phyloP scores from a whole-genome alignment of 2,329 filamentous ascomycete genomes.

The Fusarium chuoi region DNA sequence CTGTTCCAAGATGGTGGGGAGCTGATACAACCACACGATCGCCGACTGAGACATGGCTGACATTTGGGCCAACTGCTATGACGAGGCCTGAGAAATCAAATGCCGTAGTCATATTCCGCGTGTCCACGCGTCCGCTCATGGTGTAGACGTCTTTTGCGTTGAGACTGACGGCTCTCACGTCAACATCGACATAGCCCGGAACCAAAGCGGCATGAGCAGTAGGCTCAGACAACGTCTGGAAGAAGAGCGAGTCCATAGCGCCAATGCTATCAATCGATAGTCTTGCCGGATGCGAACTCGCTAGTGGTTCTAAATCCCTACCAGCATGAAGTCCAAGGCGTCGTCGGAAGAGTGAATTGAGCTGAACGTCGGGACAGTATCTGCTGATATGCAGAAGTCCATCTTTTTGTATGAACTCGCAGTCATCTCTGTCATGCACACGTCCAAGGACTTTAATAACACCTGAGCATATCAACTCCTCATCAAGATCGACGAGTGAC shows the following conservation, averaged over 20 bases:
- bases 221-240: neutral
- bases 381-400: neutral
- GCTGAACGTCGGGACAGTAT: neutral
- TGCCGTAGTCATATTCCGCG: neutral
- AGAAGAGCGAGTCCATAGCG: neutral
- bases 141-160: neutral
- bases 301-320: neutral
- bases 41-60: neutral
- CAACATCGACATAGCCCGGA: neutral
- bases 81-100: neutral
- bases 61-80: neutral
- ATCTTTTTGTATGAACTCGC: neutral
- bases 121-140: neutral
- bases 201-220: rapidly evolving
- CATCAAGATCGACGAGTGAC: neutral
- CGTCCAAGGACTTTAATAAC: neutral
- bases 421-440: neutral
- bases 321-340: neutral
- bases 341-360: neutral
- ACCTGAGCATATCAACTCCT: no score
- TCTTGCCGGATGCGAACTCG: neutral
- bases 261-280: neutral
- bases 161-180: neutral
- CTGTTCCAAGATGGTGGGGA: neutral
- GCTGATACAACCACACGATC: neutral